A percentile compares a stretch with the other conserved stretches of the same genome.
These are phyloP conservation scores for Nematocida ausubeli DNA, from an alignment of 371 early-diverging fungal genomes.

Conservation along the genomic window DNA sequence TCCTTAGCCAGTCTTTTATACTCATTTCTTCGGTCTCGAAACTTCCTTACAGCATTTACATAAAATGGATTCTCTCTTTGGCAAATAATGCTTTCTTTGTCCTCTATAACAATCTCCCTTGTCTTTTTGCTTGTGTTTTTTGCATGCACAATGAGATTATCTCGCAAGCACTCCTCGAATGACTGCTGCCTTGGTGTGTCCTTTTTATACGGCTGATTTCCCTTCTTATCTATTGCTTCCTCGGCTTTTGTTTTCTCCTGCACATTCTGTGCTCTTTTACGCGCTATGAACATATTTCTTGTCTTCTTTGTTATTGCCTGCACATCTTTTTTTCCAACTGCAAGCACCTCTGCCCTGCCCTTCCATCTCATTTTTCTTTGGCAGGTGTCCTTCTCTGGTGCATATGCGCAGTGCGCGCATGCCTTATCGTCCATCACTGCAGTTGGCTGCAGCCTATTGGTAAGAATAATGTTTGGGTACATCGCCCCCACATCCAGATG, in stretches of 20 bases:
- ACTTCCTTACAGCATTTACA: slow-evolving; percentile 88
- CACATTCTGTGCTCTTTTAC: slow-evolving; percentile 70
- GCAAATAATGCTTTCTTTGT: slow-evolving; percentile 73
- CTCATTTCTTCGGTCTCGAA: slow-evolving; percentile 94
- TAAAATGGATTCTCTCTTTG: slow-evolving; percentile 98
- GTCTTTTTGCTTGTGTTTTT: slow-evolving; percentile 80
- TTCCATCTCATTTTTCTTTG: slow-evolving; percentile 92
- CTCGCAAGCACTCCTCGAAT: slow-evolving; percentile 73
- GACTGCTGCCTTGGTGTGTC: slow-evolving; percentile 1
- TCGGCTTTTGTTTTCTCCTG: slow-evolving; percentile 69
- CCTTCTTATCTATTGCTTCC: background rate
- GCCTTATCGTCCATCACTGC: slow-evolving; percentile 82
- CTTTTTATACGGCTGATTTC: slow-evolving; percentile 34
- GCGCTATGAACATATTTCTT: background rate
- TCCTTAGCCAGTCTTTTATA: slow-evolving; percentile 86
- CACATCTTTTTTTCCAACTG: slow-evolving; percentile 80
- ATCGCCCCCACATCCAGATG: slow-evolving; percentile 99
- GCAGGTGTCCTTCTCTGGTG: slow-evolving; percentile 77
- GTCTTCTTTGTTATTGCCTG: slow-evolving; percentile 82
- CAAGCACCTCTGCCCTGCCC: slow-evolving; percentile 90
- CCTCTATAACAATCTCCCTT: slow-evolving; percentile 66
- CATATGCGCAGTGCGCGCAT: slow-evolving; percentile 90
- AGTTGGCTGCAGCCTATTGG: slow-evolving; percentile 94
- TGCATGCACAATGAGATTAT: slow-evolving; percentile 79
- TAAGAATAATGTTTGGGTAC: slow-evolving; percentile 99